phyloP scores from a whole-genome alignment of 805 yeast species.

The Lachancea fermentati region DNA sequence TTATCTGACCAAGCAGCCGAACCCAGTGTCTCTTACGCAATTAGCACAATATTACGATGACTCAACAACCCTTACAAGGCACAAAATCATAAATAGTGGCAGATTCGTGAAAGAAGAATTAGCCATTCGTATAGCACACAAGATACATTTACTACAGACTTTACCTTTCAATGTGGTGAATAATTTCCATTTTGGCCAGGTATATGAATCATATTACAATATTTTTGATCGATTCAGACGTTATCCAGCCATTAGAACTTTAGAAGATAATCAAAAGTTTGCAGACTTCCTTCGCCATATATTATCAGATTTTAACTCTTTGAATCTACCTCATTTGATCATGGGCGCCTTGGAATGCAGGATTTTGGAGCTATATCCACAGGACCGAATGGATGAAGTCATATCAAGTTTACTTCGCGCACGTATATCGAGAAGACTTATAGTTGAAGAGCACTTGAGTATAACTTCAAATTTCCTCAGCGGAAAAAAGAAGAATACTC shows the following conservation, averaged over 20 bases:
- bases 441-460: slow-evolving; percentile 86
- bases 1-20: slow-evolving; percentile 51
- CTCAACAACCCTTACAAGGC: slow-evolving; percentile 53
- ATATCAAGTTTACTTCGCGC: slow-evolving; percentile 76
- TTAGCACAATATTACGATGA: slow-evolving; percentile 81
- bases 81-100: slow-evolving; percentile 76
- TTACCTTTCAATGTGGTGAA: slow-evolving; percentile 80
- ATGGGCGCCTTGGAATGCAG: slow-evolving; percentile 89
- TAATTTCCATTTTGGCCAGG: slow-evolving; percentile 79
- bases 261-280: slow-evolving; percentile 72
- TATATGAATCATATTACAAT: slow-evolving; percentile 82
- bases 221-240: slow-evolving; percentile 82
- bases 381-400: slow-evolving; percentile 59
- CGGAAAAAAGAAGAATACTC: slow-evolving; percentile 38
- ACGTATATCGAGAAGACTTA: slow-evolving; percentile 82
- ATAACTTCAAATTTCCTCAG: slow-evolving; percentile 58
- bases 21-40: slow-evolving; percentile 87
- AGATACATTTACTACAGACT: slow-evolving; percentile 71
- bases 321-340: slow-evolving; percentile 80
- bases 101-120: slow-evolving; percentile 83
- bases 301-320: slow-evolving; percentile 68
- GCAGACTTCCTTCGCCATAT: slow-evolving; percentile 58
- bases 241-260: slow-evolving; percentile 57
- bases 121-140: slow-evolving; percentile 76
- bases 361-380: slow-evolving; percentile 52